phyloP scores from a whole-genome alignment of 352 stramenopile species.

The Phytopythium chamaehyphon region DNA sequence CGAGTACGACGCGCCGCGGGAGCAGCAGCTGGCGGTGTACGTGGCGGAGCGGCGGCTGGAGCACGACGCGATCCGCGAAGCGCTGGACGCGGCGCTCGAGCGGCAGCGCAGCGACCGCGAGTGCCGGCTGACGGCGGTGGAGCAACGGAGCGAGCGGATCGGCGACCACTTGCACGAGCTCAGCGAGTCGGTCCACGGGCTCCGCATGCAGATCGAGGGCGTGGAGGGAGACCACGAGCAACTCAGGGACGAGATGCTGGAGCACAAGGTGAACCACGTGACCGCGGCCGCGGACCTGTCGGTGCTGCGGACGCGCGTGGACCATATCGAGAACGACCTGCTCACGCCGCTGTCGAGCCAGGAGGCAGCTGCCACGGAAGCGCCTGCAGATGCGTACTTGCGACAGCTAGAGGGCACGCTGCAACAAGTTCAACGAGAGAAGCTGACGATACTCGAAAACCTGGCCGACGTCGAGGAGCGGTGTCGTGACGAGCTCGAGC shows the following conservation, averaged over 20 bases:
- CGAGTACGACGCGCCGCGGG: too few relatives aligned
- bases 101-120: not conserved
- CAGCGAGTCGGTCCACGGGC: not conserved
- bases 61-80: not conserved
- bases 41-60: not conserved
- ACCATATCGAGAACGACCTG: too few relatives aligned
- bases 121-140: not conserved
- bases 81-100: not conserved
- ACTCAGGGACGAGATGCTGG: not conserved
- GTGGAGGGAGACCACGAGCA: not conserved
- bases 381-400: not conserved
- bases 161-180: not conserved
- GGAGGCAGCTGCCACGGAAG: too few relatives aligned
- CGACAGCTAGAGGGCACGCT: too few relatives aligned
- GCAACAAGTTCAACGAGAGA: not conserved
- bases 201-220: not conserved
- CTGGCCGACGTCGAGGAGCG: not conserved
- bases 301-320: too few relatives aligned
- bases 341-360: too few relatives aligned
- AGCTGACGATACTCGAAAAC: not conserved
- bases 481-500: not conserved
- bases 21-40: not conserved
- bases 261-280: not conserved
- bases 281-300: too few relatives aligned
- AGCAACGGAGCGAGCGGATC: not conserved